phyloP scores from a whole-genome alignment of 129 eudicot species.

The Tagetes erecta region DNA sequence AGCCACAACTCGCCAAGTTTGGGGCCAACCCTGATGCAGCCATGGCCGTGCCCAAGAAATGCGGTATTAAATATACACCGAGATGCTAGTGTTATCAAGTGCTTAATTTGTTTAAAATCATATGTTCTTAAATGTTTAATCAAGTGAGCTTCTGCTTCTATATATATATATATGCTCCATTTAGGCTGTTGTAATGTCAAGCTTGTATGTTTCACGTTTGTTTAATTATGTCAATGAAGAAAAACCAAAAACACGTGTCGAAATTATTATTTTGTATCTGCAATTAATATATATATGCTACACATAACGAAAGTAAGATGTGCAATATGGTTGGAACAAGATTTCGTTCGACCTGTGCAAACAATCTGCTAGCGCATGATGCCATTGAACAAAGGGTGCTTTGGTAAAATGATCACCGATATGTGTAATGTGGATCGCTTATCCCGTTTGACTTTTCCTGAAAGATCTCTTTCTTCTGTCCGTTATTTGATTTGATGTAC shows the following conservation, averaged over 20 bases:
- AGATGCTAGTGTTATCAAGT: constrained; percentile 24
- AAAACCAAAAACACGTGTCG: background rate
- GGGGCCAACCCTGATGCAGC: constrained; percentile 55
- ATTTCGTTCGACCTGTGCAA: background rate
- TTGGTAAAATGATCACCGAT: background rate
- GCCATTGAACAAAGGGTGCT: background rate
- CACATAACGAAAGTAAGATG: background rate
- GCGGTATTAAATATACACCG: constrained; percentile 34
- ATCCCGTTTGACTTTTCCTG: constrained; percentile 17
- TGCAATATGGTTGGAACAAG: background rate
- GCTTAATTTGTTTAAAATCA: background rate
- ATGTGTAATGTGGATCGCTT: background rate
- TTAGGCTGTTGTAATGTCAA: background rate
- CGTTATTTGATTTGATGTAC: background rate
- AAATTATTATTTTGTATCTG: background rate
- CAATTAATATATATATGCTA: background rate
- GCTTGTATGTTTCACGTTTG: constrained; percentile 9
- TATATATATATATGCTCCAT: background rate
- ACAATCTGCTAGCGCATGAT: background rate
- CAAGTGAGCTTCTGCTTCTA: constrained; percentile 27
- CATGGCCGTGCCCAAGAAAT: constrained; percentile 46
- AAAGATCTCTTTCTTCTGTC: background rate
- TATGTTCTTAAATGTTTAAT: background rate
- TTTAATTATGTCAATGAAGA: background rate
- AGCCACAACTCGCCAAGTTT: constrained; percentile 32